Conservation (phyloP, 108 stramenopile species). For the Cyclotella choctawhatcheeana region DNA sequence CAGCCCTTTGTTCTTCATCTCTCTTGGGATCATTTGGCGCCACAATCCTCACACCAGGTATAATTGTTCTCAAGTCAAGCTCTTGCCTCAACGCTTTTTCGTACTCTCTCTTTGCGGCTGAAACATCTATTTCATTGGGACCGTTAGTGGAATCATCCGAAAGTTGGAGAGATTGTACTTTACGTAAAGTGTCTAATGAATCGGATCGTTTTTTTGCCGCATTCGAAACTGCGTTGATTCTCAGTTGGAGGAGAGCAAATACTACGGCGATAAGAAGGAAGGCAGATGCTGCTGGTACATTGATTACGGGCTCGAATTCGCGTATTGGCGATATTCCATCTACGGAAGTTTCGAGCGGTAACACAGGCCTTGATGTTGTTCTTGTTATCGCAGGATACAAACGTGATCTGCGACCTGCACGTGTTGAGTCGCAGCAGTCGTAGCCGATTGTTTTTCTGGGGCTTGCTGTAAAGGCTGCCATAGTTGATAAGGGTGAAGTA, state of each 20-base stretch:
- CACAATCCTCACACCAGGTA: slow-evolving; percentile 72
- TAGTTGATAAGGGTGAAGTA: too few relatives aligned
- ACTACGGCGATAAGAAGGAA: slow-evolving; percentile 62
- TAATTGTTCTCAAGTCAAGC: slow-evolving; percentile 60
- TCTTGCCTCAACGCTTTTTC: slow-evolving; percentile 61
- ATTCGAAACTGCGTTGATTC: slow-evolving; percentile 60
- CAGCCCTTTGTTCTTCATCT: slow-evolving; percentile 46
- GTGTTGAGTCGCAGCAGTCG: too few relatives aligned
- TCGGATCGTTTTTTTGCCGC: slow-evolving; percentile 59
- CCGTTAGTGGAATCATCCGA: slow-evolving; percentile 19
- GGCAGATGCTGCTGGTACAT: slow-evolving; percentile 61
- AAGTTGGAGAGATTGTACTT: slow-evolving; percentile 58
- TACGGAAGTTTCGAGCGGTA: too few relatives aligned
- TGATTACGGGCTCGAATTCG: slow-evolving; percentile 67
- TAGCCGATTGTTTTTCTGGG: too few relatives aligned
- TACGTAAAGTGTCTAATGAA: slow-evolving; percentile 51
- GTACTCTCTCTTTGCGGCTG: slow-evolving; percentile 46
- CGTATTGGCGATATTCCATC: slow-evolving; percentile 26
- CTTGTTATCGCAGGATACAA: too few relatives aligned
- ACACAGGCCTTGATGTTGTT: too few relatives aligned
- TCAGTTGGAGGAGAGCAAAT: slow-evolving; percentile 56
- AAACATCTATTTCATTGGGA: slow-evolving; percentile 27
- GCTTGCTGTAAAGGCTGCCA: too few relatives aligned
- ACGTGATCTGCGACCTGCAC: too few relatives aligned
- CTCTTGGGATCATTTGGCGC: slow-evolving; percentile 62